Evolutionary conservation across 2,329 filamentous ascomycete genomes (phyloP).

Genomic region (Sporothrix humicola): DNA sequence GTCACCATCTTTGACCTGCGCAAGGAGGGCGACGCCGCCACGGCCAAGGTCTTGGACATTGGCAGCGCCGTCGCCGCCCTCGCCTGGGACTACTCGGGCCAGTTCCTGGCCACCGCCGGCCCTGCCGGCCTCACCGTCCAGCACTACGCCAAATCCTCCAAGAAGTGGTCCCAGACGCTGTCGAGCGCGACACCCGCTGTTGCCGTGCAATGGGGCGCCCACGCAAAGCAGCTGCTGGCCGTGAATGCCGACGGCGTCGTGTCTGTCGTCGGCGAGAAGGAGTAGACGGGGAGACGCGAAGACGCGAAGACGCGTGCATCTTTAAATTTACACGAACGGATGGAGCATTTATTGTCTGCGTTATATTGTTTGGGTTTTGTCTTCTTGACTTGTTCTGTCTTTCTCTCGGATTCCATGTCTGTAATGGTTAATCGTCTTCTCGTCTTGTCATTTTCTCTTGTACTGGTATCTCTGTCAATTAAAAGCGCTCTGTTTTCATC

Average conservation of each 20-base stretch:
- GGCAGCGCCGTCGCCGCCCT: conserved; percentile 81
- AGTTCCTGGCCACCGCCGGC: conserved; percentile 85
- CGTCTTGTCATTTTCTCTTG: not conserved
- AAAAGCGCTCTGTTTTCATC: conserved; percentile 5
- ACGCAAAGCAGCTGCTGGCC: conserved; percentile 74
- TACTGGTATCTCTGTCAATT: conserved; percentile 11
- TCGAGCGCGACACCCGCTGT: conserved; percentile 75
- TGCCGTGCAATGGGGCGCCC: conserved; percentile 76
- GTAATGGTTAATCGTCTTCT: not conserved
- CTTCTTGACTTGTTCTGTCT: no score
- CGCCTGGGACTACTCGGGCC: conserved; percentile 92
- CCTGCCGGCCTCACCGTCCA: conserved; percentile 82
- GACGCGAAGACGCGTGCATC: no score
- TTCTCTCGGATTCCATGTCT: no score
- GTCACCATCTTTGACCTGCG: conserved; percentile 91
- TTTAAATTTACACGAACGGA: no score
- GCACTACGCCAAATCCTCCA: conserved; percentile 84
- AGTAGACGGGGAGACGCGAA: conserved; percentile 41
- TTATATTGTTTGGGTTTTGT: not conserved
- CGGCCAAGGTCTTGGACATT: conserved; percentile 83
- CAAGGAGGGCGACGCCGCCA: conserved; percentile 82
- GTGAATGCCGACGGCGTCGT: conserved; percentile 77
- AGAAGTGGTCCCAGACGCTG: conserved; percentile 87
- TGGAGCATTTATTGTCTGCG: no score
- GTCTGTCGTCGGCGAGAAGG: conserved; percentile 68